Base-by-base conservation (phyloP, 768 basidiomycete species). In the Austroboletus eburneus region DNA sequence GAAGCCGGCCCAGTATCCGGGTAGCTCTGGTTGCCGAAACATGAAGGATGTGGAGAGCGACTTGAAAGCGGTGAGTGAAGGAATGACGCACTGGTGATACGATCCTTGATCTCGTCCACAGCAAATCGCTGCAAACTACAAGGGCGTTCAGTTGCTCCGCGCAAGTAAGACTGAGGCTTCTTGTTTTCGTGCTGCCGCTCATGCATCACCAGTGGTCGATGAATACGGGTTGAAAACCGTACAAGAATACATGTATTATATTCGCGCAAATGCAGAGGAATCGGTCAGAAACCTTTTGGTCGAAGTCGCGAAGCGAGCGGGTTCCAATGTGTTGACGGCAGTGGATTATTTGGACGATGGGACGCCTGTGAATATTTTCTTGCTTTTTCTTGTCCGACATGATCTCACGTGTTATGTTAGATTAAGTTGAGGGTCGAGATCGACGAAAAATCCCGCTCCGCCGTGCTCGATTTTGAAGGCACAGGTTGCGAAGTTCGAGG, bases 41-140 rank as follows among this genome's bases (percentile, higher is more conserved):
- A 80, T 93, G 43, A 72, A 84, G 39, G 91, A 93, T 52, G 92
- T 95, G 1, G 92, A 92, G 69, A 91, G 88, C 57, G 92, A 95
- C 62, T 63, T 95, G 41, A 91, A 91, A 66, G 92, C 92, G 44
- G 89, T 91, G 52, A 50, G 84, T 68, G 22, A 13, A 18, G 32
- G 16, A 17, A 23, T 38, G 37, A 20, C 17, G n/a, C 20, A 20
- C 40, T 8, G 32, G 5, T 5, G 5, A 16, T 33, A 7, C 16
- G 32, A 33, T 9, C 16, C 16, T 16, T 33, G 32, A 14, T 4
- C 44, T 45, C 20, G 8, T 7, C 27, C 2, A 4, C 38, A 91
- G 89, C 91, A 94, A 90, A 85, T 94, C 51, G 90, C 91, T 2
- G 91, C 92, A 7, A 96, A 96, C 62, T 80, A 92, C 66, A 93